These are phyloP conservation scores for Lojkania enalia DNA, from an alignment of 2,329 filamentous ascomycete species.

Conservation along the genomic window DNA sequence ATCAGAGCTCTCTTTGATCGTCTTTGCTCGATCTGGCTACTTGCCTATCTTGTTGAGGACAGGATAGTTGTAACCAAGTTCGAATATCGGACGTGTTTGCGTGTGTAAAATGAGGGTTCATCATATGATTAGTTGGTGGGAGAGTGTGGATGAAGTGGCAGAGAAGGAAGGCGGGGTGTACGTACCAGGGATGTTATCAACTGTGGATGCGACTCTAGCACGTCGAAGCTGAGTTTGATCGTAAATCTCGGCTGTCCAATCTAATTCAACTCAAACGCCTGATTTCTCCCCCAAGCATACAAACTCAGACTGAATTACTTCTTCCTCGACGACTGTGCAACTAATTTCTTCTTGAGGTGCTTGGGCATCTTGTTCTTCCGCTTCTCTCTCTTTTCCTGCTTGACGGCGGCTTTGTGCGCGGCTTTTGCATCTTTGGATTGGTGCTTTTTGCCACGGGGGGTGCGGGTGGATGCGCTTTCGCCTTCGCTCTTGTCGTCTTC, in stretches of 20 bases:
- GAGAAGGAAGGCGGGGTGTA: background rate
- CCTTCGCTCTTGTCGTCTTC: slow-evolving; percentile 42
- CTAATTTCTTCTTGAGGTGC: slow-evolving; percentile 87
- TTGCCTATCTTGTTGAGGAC: no score
- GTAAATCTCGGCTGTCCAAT: background rate
- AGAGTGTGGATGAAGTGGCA: no score
- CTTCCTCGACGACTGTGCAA: slow-evolving; percentile 64
- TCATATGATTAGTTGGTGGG: no score
- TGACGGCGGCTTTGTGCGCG: slow-evolving; percentile 85
- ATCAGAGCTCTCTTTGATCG: background rate
- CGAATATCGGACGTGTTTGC: background rate
- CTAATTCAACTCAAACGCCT: background rate
- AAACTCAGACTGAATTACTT: slow-evolving; percentile 54
- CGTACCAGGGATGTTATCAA: no score
- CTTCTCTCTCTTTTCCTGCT: slow-evolving; percentile 94
- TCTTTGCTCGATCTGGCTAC: no score
- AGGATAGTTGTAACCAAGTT: background rate
- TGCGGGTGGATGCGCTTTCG: no score
- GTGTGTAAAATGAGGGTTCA: background rate
- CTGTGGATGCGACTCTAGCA: no score
- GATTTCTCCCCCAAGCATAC: background rate
- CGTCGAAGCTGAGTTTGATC: no score
- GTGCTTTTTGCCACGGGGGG: slow-evolving; percentile 57
- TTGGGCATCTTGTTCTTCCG: slow-evolving; percentile 96
- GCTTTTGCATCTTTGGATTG: slow-evolving; percentile 91